These are phyloP conservation scores for Mycena sp. DNA, from an alignment of 1,284 basidiomycete genomes.

Conservation along the genomic window DNA sequence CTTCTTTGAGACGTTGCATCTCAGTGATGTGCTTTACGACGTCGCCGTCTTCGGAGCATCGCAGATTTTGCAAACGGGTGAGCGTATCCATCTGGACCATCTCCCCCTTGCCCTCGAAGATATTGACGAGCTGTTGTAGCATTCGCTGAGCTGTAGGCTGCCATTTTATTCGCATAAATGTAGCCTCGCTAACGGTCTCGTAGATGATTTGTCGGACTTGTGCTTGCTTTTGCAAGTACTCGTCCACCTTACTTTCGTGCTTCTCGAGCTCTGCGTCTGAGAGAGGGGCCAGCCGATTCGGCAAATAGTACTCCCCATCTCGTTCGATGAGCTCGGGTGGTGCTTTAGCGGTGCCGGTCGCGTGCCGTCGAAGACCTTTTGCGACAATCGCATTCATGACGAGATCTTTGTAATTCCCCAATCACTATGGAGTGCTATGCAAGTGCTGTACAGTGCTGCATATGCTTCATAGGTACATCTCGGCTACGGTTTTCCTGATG, in stretches of 20 bases:
- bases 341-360: slow-evolving; percentile 36
- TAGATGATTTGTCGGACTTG: slow-evolving; percentile 38
- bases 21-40: slow-evolving; percentile 33
- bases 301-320: slow-evolving; percentile 22
- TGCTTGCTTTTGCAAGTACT: slow-evolving; percentile 36
- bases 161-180: slow-evolving; percentile 35
- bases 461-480: too few relatives aligned
- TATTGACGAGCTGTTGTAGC: slow-evolving; percentile 33
- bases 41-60: slow-evolving; percentile 32
- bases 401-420: slow-evolving; percentile 44
- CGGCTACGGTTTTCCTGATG: too few relatives aligned
- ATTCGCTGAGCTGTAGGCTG: slow-evolving; percentile 23
- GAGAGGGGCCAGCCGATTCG: slow-evolving; percentile 4
- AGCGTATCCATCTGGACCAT: slow-evolving; percentile 32
- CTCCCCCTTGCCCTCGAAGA: slow-evolving; percentile 35
- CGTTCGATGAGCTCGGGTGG: slow-evolving; percentile 20
- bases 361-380: slow-evolving; percentile 38
- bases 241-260: slow-evolving; percentile 31
- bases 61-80: slow-evolving; percentile 31
- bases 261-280: slow-evolving; percentile 36
- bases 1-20: slow-evolving; percentile 33
- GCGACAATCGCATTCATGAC: slow-evolving; percentile 33
- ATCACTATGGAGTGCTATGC: too few relatives aligned
- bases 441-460: too few relatives aligned
- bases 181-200: slow-evolving; percentile 31